These are phyloP conservation scores for Retiboletus flavoniger DNA, from an alignment of 1,284 basidiomycete species.

Conservation along the genomic window DNA sequence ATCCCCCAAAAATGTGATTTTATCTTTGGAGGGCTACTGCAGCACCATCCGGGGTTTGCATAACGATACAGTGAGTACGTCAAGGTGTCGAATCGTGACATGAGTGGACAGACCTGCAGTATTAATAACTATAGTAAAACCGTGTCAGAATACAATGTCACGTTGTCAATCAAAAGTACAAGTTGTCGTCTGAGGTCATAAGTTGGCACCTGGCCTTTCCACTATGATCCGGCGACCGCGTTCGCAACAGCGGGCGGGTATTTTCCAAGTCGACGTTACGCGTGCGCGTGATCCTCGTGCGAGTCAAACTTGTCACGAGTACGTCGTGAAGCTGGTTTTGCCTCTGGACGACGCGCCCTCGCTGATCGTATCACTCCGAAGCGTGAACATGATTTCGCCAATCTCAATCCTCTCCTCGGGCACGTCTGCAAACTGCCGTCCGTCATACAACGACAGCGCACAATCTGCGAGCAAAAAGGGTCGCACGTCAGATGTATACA, in stretches of 20 bases:
- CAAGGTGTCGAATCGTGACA: background rate
- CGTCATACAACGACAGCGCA: conserved; percentile 23
- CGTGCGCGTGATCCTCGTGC: background rate
- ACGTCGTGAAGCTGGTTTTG: background rate
- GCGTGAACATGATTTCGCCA: conserved; percentile 24
- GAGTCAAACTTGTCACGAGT: background rate
- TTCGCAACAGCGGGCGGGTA: background rate
- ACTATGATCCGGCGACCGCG: background rate
- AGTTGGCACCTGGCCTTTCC: background rate
- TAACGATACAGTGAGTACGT: conserved; percentile 8
- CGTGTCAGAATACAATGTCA: background rate
- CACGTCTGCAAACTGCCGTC: conserved; percentile 1
- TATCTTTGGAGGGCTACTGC: background rate
- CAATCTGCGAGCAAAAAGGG: conserved; percentile 13
- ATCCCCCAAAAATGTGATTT: background rate
- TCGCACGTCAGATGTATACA: background rate
- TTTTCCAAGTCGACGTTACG: background rate
- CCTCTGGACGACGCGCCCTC: background rate
- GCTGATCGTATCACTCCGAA: background rate
- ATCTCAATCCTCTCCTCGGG: conserved; percentile 19
- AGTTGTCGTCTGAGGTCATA: background rate
- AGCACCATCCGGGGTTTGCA: background rate
- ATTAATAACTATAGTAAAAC: conserved; percentile 1
- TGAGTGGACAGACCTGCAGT: background rate
- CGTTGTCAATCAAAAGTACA: background rate